Base-by-base conservation (phyloP, 805 yeast genomes). In the Lipomyces yamanashiensis region DNA sequence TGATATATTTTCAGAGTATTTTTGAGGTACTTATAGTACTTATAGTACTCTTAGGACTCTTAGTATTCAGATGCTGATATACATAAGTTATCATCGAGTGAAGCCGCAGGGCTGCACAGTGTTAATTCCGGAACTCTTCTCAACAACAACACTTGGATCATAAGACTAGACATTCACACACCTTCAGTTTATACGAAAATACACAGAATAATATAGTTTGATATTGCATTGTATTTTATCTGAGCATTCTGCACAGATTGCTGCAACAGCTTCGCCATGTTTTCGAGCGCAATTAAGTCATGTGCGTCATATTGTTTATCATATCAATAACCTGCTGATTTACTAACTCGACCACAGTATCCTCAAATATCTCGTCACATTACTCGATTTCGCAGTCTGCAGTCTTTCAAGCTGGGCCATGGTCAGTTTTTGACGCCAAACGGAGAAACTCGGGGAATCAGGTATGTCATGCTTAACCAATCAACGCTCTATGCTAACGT, bases 361-460 rank as follows among this genome's bases (percentile, higher is more conserved):
- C 68, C 23, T 66, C 69, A 39, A 60, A 53, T 39, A 66, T 66
- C 10, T 56, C 69, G n/a, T 56, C 69, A 28, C 67, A 82, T 54
- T 92, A 91, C 74, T 81, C 87, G 15, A 84, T 89, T 36, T 87
- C 92, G 62, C 81, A 85, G 3, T 84, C 87, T 56, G 88, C 96
- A 0, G 77, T 88, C 12, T 91, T 92, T 75, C 79, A 81, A 17
- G 81, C 88, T 7, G 96, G 89, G 23, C 88, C 92, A 19, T 92
- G 98, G 98, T 76, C 86, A 7, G 85, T 92, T 0, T 89, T 84
- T 72, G 91, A 93, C 1, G 98, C 93, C n/a, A 88, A 87, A 67
- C 87, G 87, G 61, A 84, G 85, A 68, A 78, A 82, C 33, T 78
- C 85, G 1, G 86, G 87, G 43, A 81, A 41, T 13, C 54, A 84